Conservation (phyloP, 805 yeast species). For the Diddensiella santjacobensis region DNA sequence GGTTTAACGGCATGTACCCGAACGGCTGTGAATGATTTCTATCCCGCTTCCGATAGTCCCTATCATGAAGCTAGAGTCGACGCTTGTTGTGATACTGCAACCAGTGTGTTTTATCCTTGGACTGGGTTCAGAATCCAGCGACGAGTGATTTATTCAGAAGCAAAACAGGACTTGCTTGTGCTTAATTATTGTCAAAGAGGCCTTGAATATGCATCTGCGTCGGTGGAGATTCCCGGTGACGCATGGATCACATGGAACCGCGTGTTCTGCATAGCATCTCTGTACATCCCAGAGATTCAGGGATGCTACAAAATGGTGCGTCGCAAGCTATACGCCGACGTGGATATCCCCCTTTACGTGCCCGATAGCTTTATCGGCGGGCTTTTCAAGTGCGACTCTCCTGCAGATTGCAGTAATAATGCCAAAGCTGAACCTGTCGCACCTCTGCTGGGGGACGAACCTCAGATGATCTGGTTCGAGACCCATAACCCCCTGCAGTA, state of each 20-base stretch:
- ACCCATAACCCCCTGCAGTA: constrained; percentile 38
- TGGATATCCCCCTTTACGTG: constrained; percentile 43
- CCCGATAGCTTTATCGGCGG: constrained; percentile 66
- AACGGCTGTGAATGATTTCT: neutral
- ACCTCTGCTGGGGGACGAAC: constrained; percentile 53
- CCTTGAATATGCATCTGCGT: constrained; percentile 11
- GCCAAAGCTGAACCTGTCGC: constrained; percentile 40
- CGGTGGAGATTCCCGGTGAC: constrained; percentile 1
- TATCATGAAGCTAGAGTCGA: constrained; percentile 18
- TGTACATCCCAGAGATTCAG: constrained; percentile 3
- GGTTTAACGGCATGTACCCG: too few relatives aligned
- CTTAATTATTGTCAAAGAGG: constrained; percentile 16
- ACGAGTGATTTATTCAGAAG: neutral
- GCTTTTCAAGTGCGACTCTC: constrained; percentile 45
- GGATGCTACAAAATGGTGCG: constrained; percentile 56
- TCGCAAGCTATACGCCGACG: constrained; percentile 47
- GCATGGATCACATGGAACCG: constrained; percentile 16
- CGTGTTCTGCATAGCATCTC: constrained; percentile 13
- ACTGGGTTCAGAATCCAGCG: constrained; percentile 22
- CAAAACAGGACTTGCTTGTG: constrained; percentile 4
- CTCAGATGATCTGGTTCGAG: constrained; percentile 19
- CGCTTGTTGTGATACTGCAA: constrained; percentile 17
- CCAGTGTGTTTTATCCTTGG: constrained; percentile 23
- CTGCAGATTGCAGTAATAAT: constrained; percentile 7
- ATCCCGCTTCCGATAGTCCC: constrained; percentile 10